phyloP scores from a whole-genome alignment of 441 rosid genomes.

The Omphalea diandra region DNA sequence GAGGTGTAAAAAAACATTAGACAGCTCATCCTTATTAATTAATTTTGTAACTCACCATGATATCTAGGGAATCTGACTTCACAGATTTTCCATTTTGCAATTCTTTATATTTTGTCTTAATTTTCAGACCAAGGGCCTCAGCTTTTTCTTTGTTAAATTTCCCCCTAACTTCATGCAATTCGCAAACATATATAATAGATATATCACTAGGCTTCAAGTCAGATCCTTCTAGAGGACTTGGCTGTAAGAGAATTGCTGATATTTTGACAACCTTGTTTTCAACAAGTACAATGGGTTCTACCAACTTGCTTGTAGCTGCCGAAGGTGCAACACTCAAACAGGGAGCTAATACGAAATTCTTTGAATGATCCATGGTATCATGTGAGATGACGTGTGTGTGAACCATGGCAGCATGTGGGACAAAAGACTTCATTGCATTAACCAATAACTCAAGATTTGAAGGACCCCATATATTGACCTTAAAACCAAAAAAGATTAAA shows the following conservation, averaged over 20 bases:
- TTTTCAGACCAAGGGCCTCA: slow-evolving; percentile 66
- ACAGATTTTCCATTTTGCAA: slow-evolving; percentile 82
- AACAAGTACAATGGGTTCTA: slow-evolving; percentile 60
- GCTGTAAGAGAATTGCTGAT: slow-evolving; percentile 63
- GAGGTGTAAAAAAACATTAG: neutral
- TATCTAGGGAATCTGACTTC: slow-evolving; percentile 58
- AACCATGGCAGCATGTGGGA: slow-evolving; percentile 95
- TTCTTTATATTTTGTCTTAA: slow-evolving; percentile 72
- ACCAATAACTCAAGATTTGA: slow-evolving; percentile 80
- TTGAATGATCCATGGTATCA: neutral
- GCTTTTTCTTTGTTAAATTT: slow-evolving; percentile 79
- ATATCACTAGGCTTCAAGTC: slow-evolving; percentile 60
- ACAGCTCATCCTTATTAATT: neutral
- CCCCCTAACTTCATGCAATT: slow-evolving; percentile 79
- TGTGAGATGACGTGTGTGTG: slow-evolving; percentile 38
- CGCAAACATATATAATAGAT: slow-evolving; percentile 80
- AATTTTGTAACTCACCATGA: slow-evolving; percentile 46
- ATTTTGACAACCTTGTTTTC: slow-evolving; percentile 80
- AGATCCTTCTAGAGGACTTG: slow-evolving; percentile 36
- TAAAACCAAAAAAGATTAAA: slow-evolving; percentile 23
- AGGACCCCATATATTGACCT: slow-evolving; percentile 96
- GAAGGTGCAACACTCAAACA: neutral
- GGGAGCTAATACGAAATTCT: neutral
- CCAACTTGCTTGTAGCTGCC: slow-evolving; percentile 22
- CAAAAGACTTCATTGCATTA: slow-evolving; percentile 88